phyloP scores from a whole-genome alignment of 2,329 filamentous ascomycete genomes.

The Alternaria sp. region DNA sequence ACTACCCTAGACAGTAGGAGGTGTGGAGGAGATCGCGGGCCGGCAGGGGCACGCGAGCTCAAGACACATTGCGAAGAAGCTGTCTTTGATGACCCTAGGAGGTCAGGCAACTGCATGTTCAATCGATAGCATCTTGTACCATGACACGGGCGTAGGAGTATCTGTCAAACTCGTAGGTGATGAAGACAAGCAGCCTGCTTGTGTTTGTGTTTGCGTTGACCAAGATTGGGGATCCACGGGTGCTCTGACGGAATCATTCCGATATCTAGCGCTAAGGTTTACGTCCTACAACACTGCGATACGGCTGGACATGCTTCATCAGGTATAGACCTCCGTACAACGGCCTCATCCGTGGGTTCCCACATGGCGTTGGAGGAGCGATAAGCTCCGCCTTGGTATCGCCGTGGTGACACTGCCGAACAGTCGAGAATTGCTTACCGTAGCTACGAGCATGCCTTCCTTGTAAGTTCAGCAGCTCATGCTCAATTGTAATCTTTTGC shows the following conservation, averaged over 20 bases:
- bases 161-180: neutral
- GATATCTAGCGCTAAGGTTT: conserved; percentile 14
- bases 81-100: neutral
- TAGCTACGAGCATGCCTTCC: neutral
- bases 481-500: neutral
- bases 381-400: conserved; percentile 5
- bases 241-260: conserved; percentile 8
- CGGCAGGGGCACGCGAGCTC: conserved; percentile 5
- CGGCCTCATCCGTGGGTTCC: conserved; percentile 7
- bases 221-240: neutral
- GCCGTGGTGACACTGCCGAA: neutral
- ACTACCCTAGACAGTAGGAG: conserved; percentile 8
- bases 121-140: neutral
- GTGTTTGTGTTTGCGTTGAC: neutral
- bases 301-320: conserved; percentile 25
- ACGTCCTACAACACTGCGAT: conserved; percentile 5
- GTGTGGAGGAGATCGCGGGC: conserved; percentile 10
- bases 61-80: neutral
- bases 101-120: neutral
- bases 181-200: neutral
- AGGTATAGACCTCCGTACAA: conserved; percentile 19
- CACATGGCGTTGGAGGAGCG: conserved; percentile 3
- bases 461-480: neutral
- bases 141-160: neutral
- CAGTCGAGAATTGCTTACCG: neutral